phyloP scores from a whole-genome alignment of 371 early-diverging fungal genomes.

The Actinomortierella ambigua region DNA sequence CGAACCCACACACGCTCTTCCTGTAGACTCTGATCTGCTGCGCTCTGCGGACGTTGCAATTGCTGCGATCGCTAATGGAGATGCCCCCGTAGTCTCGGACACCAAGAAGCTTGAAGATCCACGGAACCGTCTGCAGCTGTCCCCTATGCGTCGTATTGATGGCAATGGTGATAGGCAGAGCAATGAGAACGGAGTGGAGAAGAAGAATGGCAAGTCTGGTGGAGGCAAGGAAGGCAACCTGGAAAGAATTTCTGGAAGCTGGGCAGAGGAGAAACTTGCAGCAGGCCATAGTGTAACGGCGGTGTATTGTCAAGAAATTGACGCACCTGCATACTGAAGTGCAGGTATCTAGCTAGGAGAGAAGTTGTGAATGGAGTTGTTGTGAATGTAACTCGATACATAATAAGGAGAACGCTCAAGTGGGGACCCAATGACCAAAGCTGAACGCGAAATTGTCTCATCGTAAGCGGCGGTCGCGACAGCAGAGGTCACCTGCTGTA shows the following conservation, averaged over 20 bases:
- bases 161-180: neutral
- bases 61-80: slow-evolving; percentile 23
- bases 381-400: no score
- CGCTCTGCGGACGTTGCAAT: slow-evolving; percentile 27
- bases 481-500: no score
- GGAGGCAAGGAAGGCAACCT: neutral
- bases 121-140: slow-evolving; percentile 41
- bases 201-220: no score
- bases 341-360: neutral
- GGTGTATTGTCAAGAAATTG: slow-evolving; percentile 14
- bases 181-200: neutral
- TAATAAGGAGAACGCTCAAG: no score
- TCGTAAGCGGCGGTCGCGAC: no score
- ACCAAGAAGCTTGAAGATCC: slow-evolving; percentile 6
- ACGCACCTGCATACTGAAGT: neutral
- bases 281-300: slow-evolving; percentile 46
- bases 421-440: no score
- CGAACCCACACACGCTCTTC: slow-evolving; percentile 35
- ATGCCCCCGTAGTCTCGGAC: neutral
- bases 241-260: neutral
- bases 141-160: slow-evolving; percentile 24
- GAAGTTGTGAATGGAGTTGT: no score
- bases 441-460: no score
- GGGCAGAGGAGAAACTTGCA: slow-evolving; percentile 39
- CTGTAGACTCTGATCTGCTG: slow-evolving; percentile 32